Evolutionary conservation across 768 basidiomycete genomes (phyloP).

Genomic region (Trametes elegans): DNA sequence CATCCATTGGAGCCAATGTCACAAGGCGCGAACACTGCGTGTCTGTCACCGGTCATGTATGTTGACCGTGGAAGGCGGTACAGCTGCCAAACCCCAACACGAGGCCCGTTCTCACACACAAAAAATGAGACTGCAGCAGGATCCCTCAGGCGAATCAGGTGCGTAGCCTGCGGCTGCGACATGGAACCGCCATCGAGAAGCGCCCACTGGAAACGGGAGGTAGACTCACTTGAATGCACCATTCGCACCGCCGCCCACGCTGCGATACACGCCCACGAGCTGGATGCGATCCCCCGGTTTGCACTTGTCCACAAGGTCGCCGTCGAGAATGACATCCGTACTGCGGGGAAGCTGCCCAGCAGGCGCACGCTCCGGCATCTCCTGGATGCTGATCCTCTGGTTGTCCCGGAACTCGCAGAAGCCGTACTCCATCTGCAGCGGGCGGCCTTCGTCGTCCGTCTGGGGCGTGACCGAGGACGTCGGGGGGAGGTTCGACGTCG

Average conservation of each 20-base stretch:
- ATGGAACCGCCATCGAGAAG: too few species aligned
- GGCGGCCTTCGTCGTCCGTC: constrained; percentile 85
- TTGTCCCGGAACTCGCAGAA: constrained; percentile 91
- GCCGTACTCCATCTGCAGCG: constrained; percentile 90
- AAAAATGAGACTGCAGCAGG: too few species aligned
- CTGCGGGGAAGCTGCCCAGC: constrained; percentile 95
- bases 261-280: constrained; percentile 92
- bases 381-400: constrained; percentile 97
- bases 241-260: constrained; percentile 85
- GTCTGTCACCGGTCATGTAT: too few species aligned
- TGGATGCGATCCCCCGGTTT: constrained; percentile 99
- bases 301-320: constrained; percentile 94
- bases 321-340: constrained; percentile 93
- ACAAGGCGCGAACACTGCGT: too few species aligned
- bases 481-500: constrained; percentile 82
- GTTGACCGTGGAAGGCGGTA: too few species aligned
- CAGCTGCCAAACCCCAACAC: too few species aligned
- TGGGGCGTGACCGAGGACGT: constrained; percentile 86
- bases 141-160: too few species aligned
- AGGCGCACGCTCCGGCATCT: constrained; percentile 99
- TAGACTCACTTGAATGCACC: constrained; percentile 88
- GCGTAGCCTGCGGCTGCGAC: too few species aligned
- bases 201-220: neutral
- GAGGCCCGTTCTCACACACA: too few species aligned
- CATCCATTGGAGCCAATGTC: neutral